Evolutionary conservation across 257 asterid species (phyloP), one percentile per base, ranked within the genome.

Genomic region (Ehretia macrophylla): DNA sequence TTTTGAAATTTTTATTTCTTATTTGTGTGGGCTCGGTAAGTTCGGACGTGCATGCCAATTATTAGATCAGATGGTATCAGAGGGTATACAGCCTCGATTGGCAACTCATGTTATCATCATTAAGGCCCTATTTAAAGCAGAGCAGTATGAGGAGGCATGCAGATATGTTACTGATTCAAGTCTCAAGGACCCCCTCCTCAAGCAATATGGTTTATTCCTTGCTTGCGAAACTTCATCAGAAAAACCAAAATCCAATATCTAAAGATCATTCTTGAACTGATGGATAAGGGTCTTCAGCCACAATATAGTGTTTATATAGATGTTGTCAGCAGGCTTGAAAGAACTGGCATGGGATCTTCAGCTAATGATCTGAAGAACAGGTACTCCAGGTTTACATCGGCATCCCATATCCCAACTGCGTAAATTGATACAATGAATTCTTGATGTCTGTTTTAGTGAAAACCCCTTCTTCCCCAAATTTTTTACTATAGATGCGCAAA

Each of bases 251-350:
- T 74, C 19, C 81, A 42, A 49, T 70, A 68, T 62, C 77, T 60
- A 55, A 65, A 69, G 23, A 73, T 75, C 37, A 76, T 90, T 52
- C 66, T 69, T 50, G 85, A 87, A 56, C 78, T 87, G 96, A 85
- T 87, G 94, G 86, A 69, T 53, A 86, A 79, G 80, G 77, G 78
- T 59, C 72, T 83, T 20, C 81, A 70, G 75, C 96, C 95, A 11
- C 73, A 79, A 68, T 83, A 69, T 58, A 35, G 68, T 54, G 73
- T 65, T 70, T 83, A 74, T 64, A 8, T 63, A 5, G 78, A 75
- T 27, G 69, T 75, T 35, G 74, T 79, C 71, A 76, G 72, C 73
- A 64, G 60, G 44, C 83, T 90, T 46, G 22, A 50, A 60, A 74
- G 72, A 53, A 71, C 49, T 32, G 81, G 86, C 55, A 79, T 60